These are phyloP conservation scores for Thermomucor indicae-seudaticae DNA, from an alignment of 371 early-diverging fungal species.

Conservation along the genomic window DNA sequence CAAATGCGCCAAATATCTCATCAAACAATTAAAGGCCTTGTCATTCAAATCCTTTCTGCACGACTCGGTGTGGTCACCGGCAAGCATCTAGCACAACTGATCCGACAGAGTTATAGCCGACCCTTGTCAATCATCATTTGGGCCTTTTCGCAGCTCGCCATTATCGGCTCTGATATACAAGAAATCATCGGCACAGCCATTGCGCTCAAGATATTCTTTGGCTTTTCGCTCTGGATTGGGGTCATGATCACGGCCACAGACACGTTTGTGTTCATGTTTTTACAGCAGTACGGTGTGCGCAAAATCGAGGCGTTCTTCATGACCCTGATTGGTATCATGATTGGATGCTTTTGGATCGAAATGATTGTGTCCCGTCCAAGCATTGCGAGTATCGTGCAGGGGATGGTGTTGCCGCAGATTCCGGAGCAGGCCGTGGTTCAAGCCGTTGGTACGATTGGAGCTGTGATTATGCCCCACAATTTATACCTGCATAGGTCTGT, in stretches of 20 bases:
- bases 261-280: conserved; percentile 61
- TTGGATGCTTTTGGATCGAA: conserved; percentile 65
- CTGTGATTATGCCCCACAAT: conserved; percentile 77
- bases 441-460: conserved; percentile 70
- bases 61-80: conserved; percentile 74
- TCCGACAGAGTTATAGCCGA: conserved; percentile 43
- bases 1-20: background rate
- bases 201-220: conserved; percentile 63
- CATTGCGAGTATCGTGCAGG: conserved; percentile 47
- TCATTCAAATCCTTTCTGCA: conserved; percentile 62
- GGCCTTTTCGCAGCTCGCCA: conserved; percentile 68
- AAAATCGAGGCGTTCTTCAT: conserved; percentile 66
- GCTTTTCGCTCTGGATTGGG: conserved; percentile 58
- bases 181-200: conserved; percentile 79
- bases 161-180: conserved; percentile 72
- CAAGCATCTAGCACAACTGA: conserved; percentile 61
- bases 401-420: conserved; percentile 56
- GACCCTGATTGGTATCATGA: conserved; percentile 58
- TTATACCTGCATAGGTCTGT: conserved; percentile 60
- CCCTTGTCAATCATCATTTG: conserved; percentile 46
- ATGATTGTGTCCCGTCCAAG: conserved; percentile 59
- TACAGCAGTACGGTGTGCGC: conserved; percentile 63
- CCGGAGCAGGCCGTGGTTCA: conserved; percentile 56
- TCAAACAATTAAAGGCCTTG: conserved; percentile 34
- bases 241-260: conserved; percentile 69